phyloP scores from a whole-genome alignment of 768 basidiomycete genomes.

The Hygrophorus pudorinus region DNA sequence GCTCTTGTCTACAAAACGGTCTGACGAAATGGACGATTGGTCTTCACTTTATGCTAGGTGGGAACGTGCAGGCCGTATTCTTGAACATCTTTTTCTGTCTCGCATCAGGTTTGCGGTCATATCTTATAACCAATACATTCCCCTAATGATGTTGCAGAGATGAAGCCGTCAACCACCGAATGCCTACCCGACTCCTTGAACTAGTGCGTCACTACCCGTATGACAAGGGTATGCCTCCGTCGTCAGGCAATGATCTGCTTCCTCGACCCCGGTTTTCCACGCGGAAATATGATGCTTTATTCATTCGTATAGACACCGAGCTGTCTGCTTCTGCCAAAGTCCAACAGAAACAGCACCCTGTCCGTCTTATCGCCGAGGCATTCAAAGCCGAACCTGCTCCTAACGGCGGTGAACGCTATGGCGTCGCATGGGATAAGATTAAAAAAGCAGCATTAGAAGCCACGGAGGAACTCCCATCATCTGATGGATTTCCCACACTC shows the following conservation, averaged over 20 bases:
- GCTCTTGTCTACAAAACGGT: slow-evolving; percentile 45
- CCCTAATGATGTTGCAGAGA: slow-evolving; percentile 23
- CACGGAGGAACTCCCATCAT: slow-evolving; percentile 22
- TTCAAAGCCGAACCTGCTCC: slow-evolving; percentile 32
- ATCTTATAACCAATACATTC: slow-evolving; percentile 1
- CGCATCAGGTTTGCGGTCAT: slow-evolving; percentile 46
- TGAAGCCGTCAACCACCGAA: slow-evolving; percentile 42
- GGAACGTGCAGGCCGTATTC: slow-evolving; percentile 60
- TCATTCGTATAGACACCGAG: slow-evolving; percentile 55
- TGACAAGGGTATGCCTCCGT: slow-evolving; percentile 19
- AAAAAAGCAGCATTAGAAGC: slow-evolving; percentile 26
- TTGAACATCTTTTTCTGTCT: slow-evolving; percentile 72
- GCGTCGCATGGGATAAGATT: slow-evolving; percentile 43
- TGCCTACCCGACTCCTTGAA: slow-evolving; percentile 64
- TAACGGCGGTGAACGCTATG: slow-evolving; percentile 20
- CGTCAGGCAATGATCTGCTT: slow-evolving; percentile 30
- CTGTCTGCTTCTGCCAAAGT: slow-evolving; percentile 26
- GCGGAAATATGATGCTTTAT: slow-evolving; percentile 49
- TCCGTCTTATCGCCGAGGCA: slow-evolving; percentile 54
- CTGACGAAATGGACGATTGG: slow-evolving; percentile 49
- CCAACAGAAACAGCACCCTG: slow-evolving; percentile 38
- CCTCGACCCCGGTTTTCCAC: slow-evolving; percentile 64
- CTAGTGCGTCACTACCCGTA: slow-evolving; percentile 67
- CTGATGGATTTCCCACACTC: slow-evolving; percentile 29
- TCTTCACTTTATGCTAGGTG: slow-evolving; percentile 58